A percentile compares a stretch with the other conserved stretches of the same genome.
Evolutionary conservation across 306 rosid species (phyloP).

Genomic region (Vigna mungo): DNA sequence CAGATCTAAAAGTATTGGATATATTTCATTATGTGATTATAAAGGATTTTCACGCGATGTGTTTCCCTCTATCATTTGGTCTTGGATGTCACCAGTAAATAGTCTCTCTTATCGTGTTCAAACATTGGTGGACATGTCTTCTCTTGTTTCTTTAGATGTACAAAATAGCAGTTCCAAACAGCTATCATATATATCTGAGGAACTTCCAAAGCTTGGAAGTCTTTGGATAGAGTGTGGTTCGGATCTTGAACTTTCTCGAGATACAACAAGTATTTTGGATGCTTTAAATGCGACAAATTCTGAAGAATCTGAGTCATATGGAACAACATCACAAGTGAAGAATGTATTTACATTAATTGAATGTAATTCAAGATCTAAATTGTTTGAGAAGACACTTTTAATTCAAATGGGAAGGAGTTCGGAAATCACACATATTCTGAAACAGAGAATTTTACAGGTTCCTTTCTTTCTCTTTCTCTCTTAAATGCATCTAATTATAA

Average conservation of each 20-base stretch:
- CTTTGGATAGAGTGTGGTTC: conserved; percentile 3
- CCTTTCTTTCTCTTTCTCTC: too few relatives aligned
- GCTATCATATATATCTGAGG: background rate
- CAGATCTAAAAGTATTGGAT: conserved; percentile 22
- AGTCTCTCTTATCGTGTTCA: background rate
- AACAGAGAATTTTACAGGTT: too few relatives aligned
- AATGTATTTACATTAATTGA: too few relatives aligned
- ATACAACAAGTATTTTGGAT: background rate
- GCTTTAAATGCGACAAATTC: background rate
- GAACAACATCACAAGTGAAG: too few relatives aligned
- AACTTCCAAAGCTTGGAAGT: conserved; percentile 8
- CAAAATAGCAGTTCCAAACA: background rate
- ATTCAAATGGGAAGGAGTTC: too few relatives aligned
- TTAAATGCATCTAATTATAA: too few relatives aligned
- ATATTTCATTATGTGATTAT: conserved; percentile 30
- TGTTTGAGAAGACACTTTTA: too few relatives aligned
- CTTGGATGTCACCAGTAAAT: conserved; percentile 43
- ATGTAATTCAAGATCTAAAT: too few relatives aligned
- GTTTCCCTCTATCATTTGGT: conserved; percentile 40
- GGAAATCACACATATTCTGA: too few relatives aligned
- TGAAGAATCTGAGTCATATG: too few relatives aligned
- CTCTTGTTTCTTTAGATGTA: background rate
- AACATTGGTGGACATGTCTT: background rate
- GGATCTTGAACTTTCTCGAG: conserved; percentile 1
- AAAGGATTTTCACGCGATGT: conserved; percentile 39